A percentile compares a stretch with the other conserved stretches of the same genome.
Conservation (phyloP, 306 rosid species). For the Cicer judaicum region DNA sequence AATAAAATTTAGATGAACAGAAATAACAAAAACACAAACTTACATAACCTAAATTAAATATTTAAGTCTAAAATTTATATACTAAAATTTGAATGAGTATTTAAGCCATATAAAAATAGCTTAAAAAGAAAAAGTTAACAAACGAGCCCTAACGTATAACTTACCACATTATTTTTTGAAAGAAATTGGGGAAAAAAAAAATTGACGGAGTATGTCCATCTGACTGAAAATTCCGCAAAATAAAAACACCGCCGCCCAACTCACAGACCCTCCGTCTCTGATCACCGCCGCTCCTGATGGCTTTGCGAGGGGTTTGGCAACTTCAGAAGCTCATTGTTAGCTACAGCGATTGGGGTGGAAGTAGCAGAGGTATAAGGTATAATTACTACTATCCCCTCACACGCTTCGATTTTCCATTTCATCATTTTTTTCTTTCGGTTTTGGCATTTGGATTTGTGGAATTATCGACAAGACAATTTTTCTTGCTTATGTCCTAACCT, state of each 20-base stretch:
- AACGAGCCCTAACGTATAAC: too few relatives aligned
- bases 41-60: too few relatives aligned
- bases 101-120: too few relatives aligned
- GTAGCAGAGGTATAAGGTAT: constrained; percentile 90
- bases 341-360: constrained; percentile 87
- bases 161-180: too few relatives aligned
- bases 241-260: neutral
- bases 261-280: neutral
- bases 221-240: neutral
- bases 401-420: neutral
- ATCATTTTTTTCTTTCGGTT: neutral
- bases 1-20: too few relatives aligned
- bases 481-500: neutral
- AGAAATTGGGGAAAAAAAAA: too few relatives aligned
- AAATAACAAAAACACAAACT: too few relatives aligned
- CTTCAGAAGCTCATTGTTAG: constrained; percentile 79
- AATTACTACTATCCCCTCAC: neutral
- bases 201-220: neutral
- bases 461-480: neutral
- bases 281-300: constrained; percentile 57
- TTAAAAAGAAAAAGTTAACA: too few relatives aligned
- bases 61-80: too few relatives aligned
- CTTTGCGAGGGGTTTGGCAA: constrained; percentile 91
- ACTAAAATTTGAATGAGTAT: too few relatives aligned
- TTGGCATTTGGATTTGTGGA: constrained; percentile 18